Evolutionary conservation across 2,329 filamentous ascomycete genomes (phyloP).

Genomic region (Lecanicillium sp.): DNA sequence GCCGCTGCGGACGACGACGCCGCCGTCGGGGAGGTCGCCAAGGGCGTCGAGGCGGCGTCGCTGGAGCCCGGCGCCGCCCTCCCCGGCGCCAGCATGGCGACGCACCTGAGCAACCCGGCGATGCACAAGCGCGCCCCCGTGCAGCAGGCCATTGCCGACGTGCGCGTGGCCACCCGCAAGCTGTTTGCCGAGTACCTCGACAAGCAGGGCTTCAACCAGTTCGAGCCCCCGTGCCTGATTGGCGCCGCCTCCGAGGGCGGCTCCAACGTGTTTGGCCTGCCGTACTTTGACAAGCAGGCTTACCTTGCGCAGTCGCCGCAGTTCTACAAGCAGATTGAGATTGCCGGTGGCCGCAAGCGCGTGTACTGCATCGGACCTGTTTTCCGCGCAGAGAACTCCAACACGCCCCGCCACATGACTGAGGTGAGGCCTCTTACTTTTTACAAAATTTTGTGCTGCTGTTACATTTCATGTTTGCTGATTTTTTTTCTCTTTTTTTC

Average conservation of each 20-base stretch:
- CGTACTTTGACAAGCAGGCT: slow-evolving; percentile 82
- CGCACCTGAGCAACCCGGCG: slow-evolving; percentile 82
- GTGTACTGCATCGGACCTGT: slow-evolving; percentile 76
- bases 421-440: slow-evolving; percentile 41
- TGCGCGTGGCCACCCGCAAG: slow-evolving; percentile 52
- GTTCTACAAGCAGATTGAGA: slow-evolving; percentile 84
- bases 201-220: slow-evolving; percentile 67
- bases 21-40: slow-evolving; percentile 37
- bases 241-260: slow-evolving; percentile 90
- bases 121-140: slow-evolving; percentile 89
- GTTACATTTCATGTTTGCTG: no score
- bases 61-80: slow-evolving; percentile 31
- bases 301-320: slow-evolving; percentile 77
- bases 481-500: no score
- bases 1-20: slow-evolving; percentile 23
- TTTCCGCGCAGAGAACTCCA: slow-evolving; percentile 80
- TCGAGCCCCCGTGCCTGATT: slow-evolving; percentile 85
- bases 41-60: slow-evolving; percentile 36
- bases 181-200: slow-evolving; percentile 77
- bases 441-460: not conserved
- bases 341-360: slow-evolving; percentile 69
- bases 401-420: slow-evolving; percentile 79
- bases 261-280: slow-evolving; percentile 81
- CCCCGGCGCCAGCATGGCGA: slow-evolving; percentile 74
- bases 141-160: slow-evolving; percentile 69